These are phyloP conservation scores for Picochlorum sp. DNA, from an alignment of 139 green algal genomes.

Conservation along the genomic window DNA sequence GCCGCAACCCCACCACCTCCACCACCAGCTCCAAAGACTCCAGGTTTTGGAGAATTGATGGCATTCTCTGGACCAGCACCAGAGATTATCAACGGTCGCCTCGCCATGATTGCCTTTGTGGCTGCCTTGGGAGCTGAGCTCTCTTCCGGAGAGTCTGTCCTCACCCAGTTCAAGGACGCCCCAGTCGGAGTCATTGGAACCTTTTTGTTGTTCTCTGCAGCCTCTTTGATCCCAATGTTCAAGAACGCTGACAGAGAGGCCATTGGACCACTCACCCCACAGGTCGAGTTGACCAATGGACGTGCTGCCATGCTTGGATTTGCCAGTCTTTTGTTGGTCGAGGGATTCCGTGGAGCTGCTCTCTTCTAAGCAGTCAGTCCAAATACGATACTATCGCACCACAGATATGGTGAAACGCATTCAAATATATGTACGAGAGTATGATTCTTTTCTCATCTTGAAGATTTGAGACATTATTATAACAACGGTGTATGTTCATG, in stretches of 20 bases:
- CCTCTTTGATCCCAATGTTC: conserved; percentile 14
- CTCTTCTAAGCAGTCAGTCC: conserved; percentile 21
- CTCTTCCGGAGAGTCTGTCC: conserved; percentile 26
- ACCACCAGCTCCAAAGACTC: conserved; percentile 5
- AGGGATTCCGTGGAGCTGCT: conserved; percentile 19
- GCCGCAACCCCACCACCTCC: neutral
- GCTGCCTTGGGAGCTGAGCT: conserved; percentile 34
- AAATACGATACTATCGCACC: no score
- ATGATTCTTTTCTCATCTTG: conserved; percentile 5
- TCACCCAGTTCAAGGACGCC: conserved; percentile 24
- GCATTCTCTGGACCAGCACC: conserved; percentile 41
- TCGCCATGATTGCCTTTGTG: conserved; percentile 50
- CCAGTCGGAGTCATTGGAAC: conserved; percentile 25
- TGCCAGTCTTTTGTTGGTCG: conserved; percentile 22
- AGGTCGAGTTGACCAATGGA: conserved; percentile 28
- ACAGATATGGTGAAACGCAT: no score
- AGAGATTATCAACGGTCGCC: conserved; percentile 48
- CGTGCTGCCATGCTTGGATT: conserved; percentile 51
- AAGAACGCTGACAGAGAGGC: conserved; percentile 15
- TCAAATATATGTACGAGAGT: neutral
- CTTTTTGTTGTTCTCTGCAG: conserved; percentile 16
- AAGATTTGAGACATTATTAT: neutral
- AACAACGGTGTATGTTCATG: no score
- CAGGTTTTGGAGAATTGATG: conserved; percentile 30
- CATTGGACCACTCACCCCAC: conserved; percentile 25